Evolutionary conservation across 768 basidiomycete genomes (phyloP), one percentile per base, ranked within the genome.

Genomic region (Leccinellum albellum): DNA sequence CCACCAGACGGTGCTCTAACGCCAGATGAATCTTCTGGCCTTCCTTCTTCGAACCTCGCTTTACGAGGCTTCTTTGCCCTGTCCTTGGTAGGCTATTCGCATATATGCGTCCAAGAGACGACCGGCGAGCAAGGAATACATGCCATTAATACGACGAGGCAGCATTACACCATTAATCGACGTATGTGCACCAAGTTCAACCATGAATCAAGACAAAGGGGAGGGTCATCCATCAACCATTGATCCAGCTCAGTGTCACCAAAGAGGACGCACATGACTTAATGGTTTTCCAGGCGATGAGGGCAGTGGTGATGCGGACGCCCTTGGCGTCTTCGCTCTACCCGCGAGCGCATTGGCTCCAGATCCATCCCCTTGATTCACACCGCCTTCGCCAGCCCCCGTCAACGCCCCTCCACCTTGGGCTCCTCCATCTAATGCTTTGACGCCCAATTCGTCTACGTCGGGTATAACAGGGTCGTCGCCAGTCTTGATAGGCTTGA

Each of bases 231-330:
- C 65, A 67, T 74, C 71, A 75, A 84, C 79, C 76, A 79, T 73
- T 70, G 55, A 72, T 78, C 75, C 69, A 66, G 62, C 72, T 71
- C 68, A 71, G 69, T 82, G 73, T 76, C 77, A 83, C 84, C 86
- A 78, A 79, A 84, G 82, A 79, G 82, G 81, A 91, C 89, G 88
- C 84, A 92, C 89, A 85, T 92, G 89, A 74, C 82, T 85, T 78
- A 91, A 74, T 64, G 89, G 85, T 70, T 83, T 85, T 61, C 82
- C 79, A 60, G 81, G 73, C 53, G 82, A 76, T 42, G 75, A 66
- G 58, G 79, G 78, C 58, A 78, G 65, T 56, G 62, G 54, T 37
- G 68, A 45, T 15, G 49, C 55, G 2, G 66, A 64, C 32, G 54
- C 54, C 52, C 63, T 61, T 29, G 67, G 67, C 50, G 62, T 70